Conservation (phyloP, 148 eudicot genomes). For the Chenopodium album region DNA sequence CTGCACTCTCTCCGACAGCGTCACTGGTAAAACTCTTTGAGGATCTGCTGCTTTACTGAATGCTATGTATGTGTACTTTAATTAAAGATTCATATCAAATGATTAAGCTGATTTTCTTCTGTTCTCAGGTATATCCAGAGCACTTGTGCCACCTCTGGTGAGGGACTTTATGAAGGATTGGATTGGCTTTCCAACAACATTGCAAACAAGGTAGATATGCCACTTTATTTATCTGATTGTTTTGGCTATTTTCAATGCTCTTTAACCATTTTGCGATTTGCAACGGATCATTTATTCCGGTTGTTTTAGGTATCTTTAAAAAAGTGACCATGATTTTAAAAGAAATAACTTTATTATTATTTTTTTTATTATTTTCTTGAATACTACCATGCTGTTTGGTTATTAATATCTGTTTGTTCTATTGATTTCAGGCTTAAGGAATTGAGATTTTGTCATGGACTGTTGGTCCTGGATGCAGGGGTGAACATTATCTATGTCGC, state of each 20-base stretch:
- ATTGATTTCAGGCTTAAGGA: constrained; percentile 39
- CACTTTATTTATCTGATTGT: neutral
- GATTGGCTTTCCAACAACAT: constrained; percentile 83
- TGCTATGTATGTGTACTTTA: neutral
- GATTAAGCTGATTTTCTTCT: neutral
- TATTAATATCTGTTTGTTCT: neutral
- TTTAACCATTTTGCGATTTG: neutral
- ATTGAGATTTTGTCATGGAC: constrained; percentile 30
- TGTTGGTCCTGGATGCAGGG: constrained; percentile 47
- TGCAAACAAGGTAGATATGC: constrained; percentile 54
- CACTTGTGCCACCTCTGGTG: constrained; percentile 77
- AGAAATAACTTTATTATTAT: neutral
- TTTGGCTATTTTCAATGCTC: neutral
- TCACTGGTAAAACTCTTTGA: constrained; percentile 46
- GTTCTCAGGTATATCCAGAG: constrained; percentile 71
- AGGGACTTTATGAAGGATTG: constrained; percentile 71
- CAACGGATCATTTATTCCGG: neutral
- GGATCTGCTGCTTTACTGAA: neutral
- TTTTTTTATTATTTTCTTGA: no score
- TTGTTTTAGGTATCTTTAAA: neutral
- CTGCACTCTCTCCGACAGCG: constrained; percentile 78
- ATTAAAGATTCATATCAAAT: neutral
- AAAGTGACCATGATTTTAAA: neutral
- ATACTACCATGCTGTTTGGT: neutral
- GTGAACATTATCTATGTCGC: constrained; percentile 35